Evolutionary conservation across 2,329 filamentous ascomycete species (phyloP).

Genomic region (Fusarium virguliforme): DNA sequence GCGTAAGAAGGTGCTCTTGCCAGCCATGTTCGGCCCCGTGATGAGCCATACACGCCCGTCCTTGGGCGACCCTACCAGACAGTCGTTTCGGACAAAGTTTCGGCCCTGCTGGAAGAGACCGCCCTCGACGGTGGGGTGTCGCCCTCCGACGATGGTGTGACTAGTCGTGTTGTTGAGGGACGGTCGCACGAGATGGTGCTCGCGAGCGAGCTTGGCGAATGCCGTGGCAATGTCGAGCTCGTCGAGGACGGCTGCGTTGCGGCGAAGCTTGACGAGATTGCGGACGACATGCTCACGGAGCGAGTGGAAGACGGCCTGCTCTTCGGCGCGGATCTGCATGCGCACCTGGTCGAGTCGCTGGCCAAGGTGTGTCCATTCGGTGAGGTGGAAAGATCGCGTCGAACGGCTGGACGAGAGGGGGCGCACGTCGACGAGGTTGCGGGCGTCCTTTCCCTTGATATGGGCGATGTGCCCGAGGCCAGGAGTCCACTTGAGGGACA

Average conservation of each 20-base stretch:
- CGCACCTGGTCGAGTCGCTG: conserved; percentile 83
- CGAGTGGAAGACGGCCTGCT: conserved; percentile 82
- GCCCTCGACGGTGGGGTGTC: conserved; percentile 93
- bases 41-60: conserved; percentile 77
- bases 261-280: conserved; percentile 87
- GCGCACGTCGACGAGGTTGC: conserved; percentile 54
- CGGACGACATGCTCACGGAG: conserved; percentile 83
- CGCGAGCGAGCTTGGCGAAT: conserved; percentile 83
- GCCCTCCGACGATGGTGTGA: conserved; percentile 86
- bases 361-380: conserved; percentile 88
- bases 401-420: conserved; percentile 84
- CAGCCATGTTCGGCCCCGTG: conserved; percentile 97
- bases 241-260: conserved; percentile 92
- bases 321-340: conserved; percentile 85
- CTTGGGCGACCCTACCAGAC: conserved; percentile 79
- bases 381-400: conserved; percentile 86
- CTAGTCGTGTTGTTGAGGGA: conserved; percentile 75
- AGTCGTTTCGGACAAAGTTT: conserved; percentile 89
- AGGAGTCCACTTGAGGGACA: conserved; percentile 89
- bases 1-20: conserved; percentile 95
- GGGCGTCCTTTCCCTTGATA: conserved; percentile 84
- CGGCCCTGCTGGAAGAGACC: conserved; percentile 85
- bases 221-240: conserved; percentile 93
- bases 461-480: conserved; percentile 92
- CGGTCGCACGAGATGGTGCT: conserved; percentile 82